Conservation (phyloP, 2,329 filamentous ascomycete species). For the Endoconidiophora laricicola region DNA sequence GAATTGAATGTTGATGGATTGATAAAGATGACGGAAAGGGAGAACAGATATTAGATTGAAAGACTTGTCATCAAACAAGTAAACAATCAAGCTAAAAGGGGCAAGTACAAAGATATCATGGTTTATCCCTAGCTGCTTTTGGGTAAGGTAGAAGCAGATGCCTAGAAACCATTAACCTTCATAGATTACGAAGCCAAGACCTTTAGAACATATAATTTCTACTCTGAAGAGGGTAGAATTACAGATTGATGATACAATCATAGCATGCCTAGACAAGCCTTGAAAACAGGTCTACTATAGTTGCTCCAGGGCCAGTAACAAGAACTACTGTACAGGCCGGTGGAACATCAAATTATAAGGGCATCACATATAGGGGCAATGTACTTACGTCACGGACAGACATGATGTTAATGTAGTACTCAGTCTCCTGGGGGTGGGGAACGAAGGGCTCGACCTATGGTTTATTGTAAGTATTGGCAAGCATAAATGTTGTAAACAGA, state of each 20-base stretch:
- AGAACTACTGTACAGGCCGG: not conserved
- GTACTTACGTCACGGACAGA: constrained; percentile 92
- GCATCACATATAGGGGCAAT: not conserved
- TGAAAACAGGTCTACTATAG: not conserved
- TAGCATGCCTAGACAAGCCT: no score
- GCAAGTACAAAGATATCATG: no score
- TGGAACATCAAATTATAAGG: no score
- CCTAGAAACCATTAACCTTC: no score
- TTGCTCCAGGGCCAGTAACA: not conserved
- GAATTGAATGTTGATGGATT: not conserved
- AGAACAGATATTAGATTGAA: no score
- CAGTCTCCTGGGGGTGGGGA: constrained; percentile 82
- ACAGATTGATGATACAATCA: not conserved
- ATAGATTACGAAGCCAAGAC: no score
- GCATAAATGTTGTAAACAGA: no score
- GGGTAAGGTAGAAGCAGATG: no score
- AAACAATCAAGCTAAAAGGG: no score
- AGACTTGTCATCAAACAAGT: no score
- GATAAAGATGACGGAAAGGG: not conserved
- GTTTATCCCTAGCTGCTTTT: no score
- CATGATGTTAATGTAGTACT: constrained; percentile 99
- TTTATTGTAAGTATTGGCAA: constrained; percentile 1
- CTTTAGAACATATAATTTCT: not conserved
- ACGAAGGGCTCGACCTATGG: constrained; percentile 72
- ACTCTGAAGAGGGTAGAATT: not conserved